Base-by-base conservation (phyloP, 495 filamentous ascomycete species). In the Neurospora tetrasperma region DNA sequence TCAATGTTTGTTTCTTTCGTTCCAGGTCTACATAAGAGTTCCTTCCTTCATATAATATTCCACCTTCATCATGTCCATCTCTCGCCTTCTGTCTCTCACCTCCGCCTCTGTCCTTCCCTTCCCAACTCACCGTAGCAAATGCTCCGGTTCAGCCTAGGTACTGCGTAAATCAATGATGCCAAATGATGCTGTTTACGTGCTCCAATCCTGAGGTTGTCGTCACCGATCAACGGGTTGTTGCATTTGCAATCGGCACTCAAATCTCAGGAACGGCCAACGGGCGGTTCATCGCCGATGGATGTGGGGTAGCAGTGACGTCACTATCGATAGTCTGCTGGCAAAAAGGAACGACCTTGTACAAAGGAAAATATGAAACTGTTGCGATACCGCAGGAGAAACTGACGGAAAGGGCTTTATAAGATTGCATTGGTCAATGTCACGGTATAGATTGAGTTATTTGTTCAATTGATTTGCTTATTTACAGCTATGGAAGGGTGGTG, bases 401-500 rank as follows among this genome's bases (percentile, higher is more conserved):
- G 54, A 62, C 12, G 23, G 14, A 12, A 62, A 14, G 23, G 3
- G 0, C 11, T 5, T 59, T 59, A 27, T 27, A 27, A 27, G 23
- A 12, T 39, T 39, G 38, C 6, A 59, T 59, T 59, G 20, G 12
- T 59, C 48, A 16, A 54, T 54, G 11, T 1, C 1, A 27, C 2
- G 27, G 27, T 0, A 31, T 0, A 2, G 2, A 2, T 31, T 31
- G 27, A 31, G 1, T 31, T 1, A 2, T 1, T 0, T 23, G 23
- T 0, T 23, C 23, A 23, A 23, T 23, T 31, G 27, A 31, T 31
- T 31, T 38, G 54, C 8, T 66, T 66, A 66, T 35, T 9, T 66
- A 35, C 54, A 31, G 39, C 39, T 39, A 62, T 59, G 6, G 54
- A 66, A 66, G 54, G 7, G 27, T 10, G 2, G 14, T 2, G 27